Conservation (phyloP, 108 stramenopile genomes). For the Bacterosira constricta region DNA sequence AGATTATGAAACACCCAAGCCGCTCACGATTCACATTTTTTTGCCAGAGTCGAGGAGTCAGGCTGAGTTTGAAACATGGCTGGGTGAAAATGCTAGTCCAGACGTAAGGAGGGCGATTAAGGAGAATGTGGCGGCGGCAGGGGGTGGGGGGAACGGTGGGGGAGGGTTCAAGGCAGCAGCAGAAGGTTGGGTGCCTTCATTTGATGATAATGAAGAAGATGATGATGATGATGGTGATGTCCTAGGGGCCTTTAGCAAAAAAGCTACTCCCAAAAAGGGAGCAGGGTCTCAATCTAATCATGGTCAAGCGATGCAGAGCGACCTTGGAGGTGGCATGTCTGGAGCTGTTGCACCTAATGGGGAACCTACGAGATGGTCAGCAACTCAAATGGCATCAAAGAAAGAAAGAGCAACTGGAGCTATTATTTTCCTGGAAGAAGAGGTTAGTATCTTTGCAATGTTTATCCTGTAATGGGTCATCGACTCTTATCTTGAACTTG, state of each 20-base stretch:
- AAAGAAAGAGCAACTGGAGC: slow-evolving; percentile 30
- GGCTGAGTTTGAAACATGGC: slow-evolving; percentile 79
- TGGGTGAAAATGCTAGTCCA: slow-evolving; percentile 47
- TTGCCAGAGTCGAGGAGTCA: slow-evolving; percentile 48
- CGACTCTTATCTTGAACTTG: too few relatives aligned
- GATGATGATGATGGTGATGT: slow-evolving; percentile 49
- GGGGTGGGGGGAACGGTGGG: not conserved
- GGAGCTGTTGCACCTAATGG: not conserved
- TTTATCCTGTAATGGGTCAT: too few relatives aligned
- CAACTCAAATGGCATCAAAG: slow-evolving; percentile 49
- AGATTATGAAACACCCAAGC: slow-evolving; percentile 65
- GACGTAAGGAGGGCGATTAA: slow-evolving; percentile 61
- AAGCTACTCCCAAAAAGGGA: not conserved
- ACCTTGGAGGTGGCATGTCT: not conserved
- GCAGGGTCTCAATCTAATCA: not conserved
- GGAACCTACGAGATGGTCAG: slow-evolving; percentile 40
- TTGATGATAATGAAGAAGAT: slow-evolving; percentile 43
- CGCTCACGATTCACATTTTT: slow-evolving; percentile 62
- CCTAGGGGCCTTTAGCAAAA: slow-evolving; percentile 41
- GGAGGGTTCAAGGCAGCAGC: slow-evolving; percentile 36
- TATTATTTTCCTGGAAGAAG: slow-evolving; percentile 49
- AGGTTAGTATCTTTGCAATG: slow-evolving; percentile 21
- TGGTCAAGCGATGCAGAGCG: not conserved
- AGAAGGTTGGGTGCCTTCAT: slow-evolving; percentile 7
- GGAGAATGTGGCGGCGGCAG: slow-evolving; percentile 40